Percentiles rank a stretch among this genome's conserved stretches.
Conservation (phyloP, 306 rosid species). For the Trifolium fragiferum region DNA sequence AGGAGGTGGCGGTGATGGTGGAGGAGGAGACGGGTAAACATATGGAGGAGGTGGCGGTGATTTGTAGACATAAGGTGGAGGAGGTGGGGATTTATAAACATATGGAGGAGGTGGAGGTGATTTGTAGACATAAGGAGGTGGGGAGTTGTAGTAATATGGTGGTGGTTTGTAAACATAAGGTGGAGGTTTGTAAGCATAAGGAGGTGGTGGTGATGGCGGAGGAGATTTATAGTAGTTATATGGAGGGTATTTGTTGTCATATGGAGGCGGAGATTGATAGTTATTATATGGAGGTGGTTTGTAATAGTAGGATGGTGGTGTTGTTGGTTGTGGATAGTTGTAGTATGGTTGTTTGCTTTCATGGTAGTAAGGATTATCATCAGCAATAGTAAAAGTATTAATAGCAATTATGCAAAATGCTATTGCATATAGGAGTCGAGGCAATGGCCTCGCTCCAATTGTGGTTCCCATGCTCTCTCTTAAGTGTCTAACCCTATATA, state of each 20-base stretch:
- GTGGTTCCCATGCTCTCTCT: slow-evolving; percentile 47
- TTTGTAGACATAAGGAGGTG: neutral
- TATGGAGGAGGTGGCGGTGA: neutral
- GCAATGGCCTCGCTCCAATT: slow-evolving; percentile 46
- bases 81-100: neutral
- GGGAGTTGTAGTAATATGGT: slow-evolving; percentile 9
- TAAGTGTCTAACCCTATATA: neutral
- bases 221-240: neutral
- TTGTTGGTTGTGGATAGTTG: slow-evolving; percentile 17
- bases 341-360: slow-evolving; percentile 22
- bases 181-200: neutral
- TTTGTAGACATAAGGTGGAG: neutral
- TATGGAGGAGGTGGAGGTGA: slow-evolving; percentile 1
- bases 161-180: slow-evolving; percentile 17
- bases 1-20: neutral
- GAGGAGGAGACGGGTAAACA: neutral
- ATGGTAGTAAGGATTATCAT: slow-evolving; percentile 36
- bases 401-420: slow-evolving; percentile 51
- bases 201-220: slow-evolving; percentile 1
- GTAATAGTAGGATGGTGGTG: neutral
- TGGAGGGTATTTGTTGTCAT: neutral
- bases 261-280: neutral
- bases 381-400: slow-evolving; percentile 34
- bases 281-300: slow-evolving; percentile 8
- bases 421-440: slow-evolving; percentile 50